Base-by-base conservation (phyloP, 1,284 basidiomycete genomes). In the Porodaedalea pini region DNA sequence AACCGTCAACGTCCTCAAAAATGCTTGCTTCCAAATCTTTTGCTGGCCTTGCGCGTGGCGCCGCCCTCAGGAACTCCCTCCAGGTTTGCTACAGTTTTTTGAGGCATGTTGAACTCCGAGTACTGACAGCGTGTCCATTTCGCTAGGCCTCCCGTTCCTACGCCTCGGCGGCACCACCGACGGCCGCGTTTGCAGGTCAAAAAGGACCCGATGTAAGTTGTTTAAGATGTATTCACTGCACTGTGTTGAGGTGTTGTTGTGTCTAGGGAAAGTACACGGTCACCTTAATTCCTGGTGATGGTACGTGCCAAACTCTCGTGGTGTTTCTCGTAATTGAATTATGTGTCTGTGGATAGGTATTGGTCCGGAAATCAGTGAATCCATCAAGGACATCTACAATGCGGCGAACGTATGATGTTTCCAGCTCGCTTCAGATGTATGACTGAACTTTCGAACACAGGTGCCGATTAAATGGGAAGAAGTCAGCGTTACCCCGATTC, bases 391-490 rank as follows among this genome's bases (percentile, higher is more conserved):
- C 64, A 99, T 99, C 73, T 99, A 96, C 75, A 74, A 76, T 51
- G 90, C 92, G 63, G 95, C 96, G 63, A 82, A 88, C 60, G 93
- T 91, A 71, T 37, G 72, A 61, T 64, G 61, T 19, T 58, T 60
- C 58, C 59, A 29, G 32, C 49, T 51, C 37, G 39, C 41, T 25
- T 56, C 40, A 59, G 17, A 44, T 31, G n/a, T 27, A 44, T 53
- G 39, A 34, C 36, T 56, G 36, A 56, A 31, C 43, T 7, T 52
- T 11, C n/a, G 11, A 7, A 32, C 45, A n/a, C 61, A 94, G 90
- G 94, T 94, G 27, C 95, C 95, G 53, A 95, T 98, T 68, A 82
- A 92, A 75, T 99, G 97, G 97, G 97, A 99, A 74, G 96, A 99
- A 77, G 95, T 98, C 70, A 92, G 90, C 69, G 97, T 99, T 56